Base-by-base conservation (phyloP, 192 early-diverging fungal genomes). In the Coemansia sp. region DNA sequence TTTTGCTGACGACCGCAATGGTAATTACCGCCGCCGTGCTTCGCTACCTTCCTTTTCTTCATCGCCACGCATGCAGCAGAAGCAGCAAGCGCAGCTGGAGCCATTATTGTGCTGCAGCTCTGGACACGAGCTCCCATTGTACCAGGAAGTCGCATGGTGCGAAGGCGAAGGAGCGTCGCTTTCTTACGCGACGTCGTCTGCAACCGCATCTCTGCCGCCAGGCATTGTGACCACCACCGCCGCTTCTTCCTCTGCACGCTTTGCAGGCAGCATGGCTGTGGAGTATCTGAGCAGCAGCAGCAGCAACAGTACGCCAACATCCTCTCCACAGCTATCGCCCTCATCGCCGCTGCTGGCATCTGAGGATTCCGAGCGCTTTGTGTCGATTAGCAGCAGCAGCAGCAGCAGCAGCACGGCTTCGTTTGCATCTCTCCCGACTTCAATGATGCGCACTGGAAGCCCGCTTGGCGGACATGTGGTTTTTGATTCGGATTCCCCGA, bases 141-240 rank as follows among this genome's bases (percentile, higher is more conserved):
- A 70, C 59, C 74, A 73, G 68, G 79, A 81, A 42, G 62, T 76
- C 64, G 79, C 79, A 18, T 81, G 79, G 79, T 44, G 71, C 58
- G 79, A 64, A 0, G 63, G 66, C 45, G 70, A 68, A 39, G 68
- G 57, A 26, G 59, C 53, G 10, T 23, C 52, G 13, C 5, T 21
- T 37, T 11, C 67, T 21, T 53, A n/a, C 40, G 41, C 65, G 23
- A 10, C 56, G 15, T 42, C 67, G 19, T 67, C 52, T 4, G 12
- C 61, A 12, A 19, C 23, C 54, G 12, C 38, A 21, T 9, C 54
- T 42, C 42, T 69, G 52, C 12, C 45, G 62, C 6, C 67, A 61
- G 38, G 60, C 67, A 16, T 69, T 69, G 52, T 54, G 52, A 54
- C 52, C 32, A 21, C 21, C 21, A 21, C 21, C 21, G 1, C 21